phyloP scores from a whole-genome alignment of 371 early-diverging fungal species.

The Circinella minor region DNA sequence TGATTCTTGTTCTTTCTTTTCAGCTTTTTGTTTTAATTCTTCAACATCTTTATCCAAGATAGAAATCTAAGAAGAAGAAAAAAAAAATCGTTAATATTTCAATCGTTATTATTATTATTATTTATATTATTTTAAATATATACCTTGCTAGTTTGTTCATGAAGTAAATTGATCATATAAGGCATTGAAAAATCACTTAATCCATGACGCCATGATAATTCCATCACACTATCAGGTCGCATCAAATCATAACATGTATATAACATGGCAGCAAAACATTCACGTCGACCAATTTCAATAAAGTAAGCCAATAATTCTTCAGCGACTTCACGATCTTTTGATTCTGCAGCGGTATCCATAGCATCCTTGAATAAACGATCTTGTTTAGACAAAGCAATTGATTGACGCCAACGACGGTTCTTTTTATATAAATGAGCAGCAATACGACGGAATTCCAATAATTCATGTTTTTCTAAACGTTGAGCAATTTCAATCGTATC shows the following conservation, averaged over 20 bases:
- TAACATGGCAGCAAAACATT: slow-evolving; percentile 92
- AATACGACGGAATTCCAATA: slow-evolving; percentile 96
- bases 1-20: slow-evolving; percentile 19
- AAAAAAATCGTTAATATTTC: neutral
- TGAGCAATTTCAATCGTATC: slow-evolving; percentile 90
- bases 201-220: slow-evolving; percentile 90
- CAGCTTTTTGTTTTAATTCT: slow-evolving; percentile 25
- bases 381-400: slow-evolving; percentile 93
- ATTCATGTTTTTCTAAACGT: slow-evolving; percentile 92
- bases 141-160: slow-evolving; percentile 81
- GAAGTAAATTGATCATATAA: slow-evolving; percentile 88
- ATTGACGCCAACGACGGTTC: slow-evolving; percentile 95
- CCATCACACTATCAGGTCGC: slow-evolving; percentile 92
- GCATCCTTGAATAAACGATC: slow-evolving; percentile 96
- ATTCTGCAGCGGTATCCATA: slow-evolving; percentile 95
- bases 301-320: slow-evolving; percentile 95
- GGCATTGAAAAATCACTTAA: slow-evolving; percentile 95
- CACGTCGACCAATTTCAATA: slow-evolving; percentile 86
- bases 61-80: slow-evolving; percentile 15
- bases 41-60: slow-evolving; percentile 26
- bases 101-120: too few species aligned
- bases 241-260: slow-evolving; percentile 94
- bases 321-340: slow-evolving; percentile 83
- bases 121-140: neutral
- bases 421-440: slow-evolving; percentile 93